phyloP scores from a whole-genome alignment of 352 stramenopile species.

The Phytophthora foliorum region DNA sequence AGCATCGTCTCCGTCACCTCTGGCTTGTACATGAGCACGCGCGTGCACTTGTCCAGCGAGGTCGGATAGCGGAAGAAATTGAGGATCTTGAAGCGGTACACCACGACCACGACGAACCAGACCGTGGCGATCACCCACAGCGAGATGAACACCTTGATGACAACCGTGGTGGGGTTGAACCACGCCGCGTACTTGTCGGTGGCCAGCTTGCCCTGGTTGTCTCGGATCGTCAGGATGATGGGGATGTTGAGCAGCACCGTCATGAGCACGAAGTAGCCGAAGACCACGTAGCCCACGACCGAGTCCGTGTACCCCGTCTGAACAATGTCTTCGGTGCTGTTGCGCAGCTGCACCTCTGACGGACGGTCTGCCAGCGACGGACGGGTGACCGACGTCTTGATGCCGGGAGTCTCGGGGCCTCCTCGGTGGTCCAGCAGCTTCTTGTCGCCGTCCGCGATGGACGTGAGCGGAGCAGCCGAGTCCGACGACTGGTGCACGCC shows the following conservation, averaged over 20 bases:
- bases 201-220: slow-evolving; percentile 66
- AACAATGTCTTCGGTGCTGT: slow-evolving; percentile 57
- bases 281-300: slow-evolving; percentile 50
- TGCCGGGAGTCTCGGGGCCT: slow-evolving; percentile 54
- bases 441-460: slow-evolving; percentile 50
- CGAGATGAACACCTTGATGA: slow-evolving; percentile 75
- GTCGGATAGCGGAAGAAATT: slow-evolving; percentile 74
- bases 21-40: slow-evolving; percentile 69
- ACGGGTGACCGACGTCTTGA: slow-evolving; percentile 40
- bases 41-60: slow-evolving; percentile 52
- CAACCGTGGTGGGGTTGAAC: slow-evolving; percentile 59
- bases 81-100: slow-evolving; percentile 50
- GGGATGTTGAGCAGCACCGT: slow-evolving; percentile 66
- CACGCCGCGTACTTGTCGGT: slow-evolving; percentile 54
- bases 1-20: slow-evolving; percentile 69
- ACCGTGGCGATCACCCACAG: slow-evolving; percentile 64
- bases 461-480: slow-evolving; percentile 18
- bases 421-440: slow-evolving; percentile 68
- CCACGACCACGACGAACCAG: slow-evolving; percentile 61
- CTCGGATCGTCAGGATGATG: slow-evolving; percentile 59
- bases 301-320: slow-evolving; percentile 64
- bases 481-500: slow-evolving; percentile 29
- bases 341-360: slow-evolving; percentile 56
- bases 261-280: slow-evolving; percentile 69
- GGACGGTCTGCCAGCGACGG: slow-evolving; percentile 53